phyloP scores from a whole-genome alignment of 2,329 filamentous ascomycete species.

The Malbranchea zuffiana region DNA sequence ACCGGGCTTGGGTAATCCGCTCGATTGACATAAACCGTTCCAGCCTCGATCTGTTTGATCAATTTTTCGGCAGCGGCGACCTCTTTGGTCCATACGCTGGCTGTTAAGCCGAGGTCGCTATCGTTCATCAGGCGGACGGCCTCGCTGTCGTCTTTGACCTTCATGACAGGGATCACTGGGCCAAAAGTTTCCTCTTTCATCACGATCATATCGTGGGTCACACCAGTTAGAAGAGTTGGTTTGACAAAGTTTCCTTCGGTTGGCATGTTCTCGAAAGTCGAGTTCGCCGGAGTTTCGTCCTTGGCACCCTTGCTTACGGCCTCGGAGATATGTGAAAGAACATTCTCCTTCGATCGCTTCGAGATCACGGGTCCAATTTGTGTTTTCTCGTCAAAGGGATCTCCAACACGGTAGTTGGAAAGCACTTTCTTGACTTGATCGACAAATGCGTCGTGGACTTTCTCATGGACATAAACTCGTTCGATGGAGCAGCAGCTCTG shows the following conservation, averaged over 20 bases:
- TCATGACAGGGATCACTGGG: slow-evolving; percentile 81
- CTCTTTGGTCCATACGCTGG: slow-evolving; percentile 96
- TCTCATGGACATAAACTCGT: slow-evolving; percentile 78
- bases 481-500: slow-evolving; percentile 94
- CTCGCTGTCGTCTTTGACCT: slow-evolving; percentile 69
- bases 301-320: slow-evolving; percentile 73
- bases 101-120: slow-evolving; percentile 84
- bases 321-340: slow-evolving; percentile 69
- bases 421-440: slow-evolving; percentile 69
- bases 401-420: slow-evolving; percentile 72
- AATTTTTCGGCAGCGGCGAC: slow-evolving; percentile 62
- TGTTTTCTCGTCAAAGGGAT: slow-evolving; percentile 67
- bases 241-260: slow-evolving; percentile 78
- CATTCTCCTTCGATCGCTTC: slow-evolving; percentile 61
- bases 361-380: slow-evolving; percentile 85
- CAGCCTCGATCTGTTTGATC: slow-evolving; percentile 72
- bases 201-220: slow-evolving; percentile 71
- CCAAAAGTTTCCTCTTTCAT: slow-evolving; percentile 96
- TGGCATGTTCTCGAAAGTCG: slow-evolving; percentile 61
- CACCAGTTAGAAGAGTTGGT: slow-evolving; percentile 69
- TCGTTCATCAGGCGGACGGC: slow-evolving; percentile 85
- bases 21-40: slow-evolving; percentile 91
- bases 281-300: slow-evolving; percentile 72
- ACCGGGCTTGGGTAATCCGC: slow-evolving; percentile 87
- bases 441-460: slow-evolving; percentile 73